Conservation (phyloP, 2,329 filamentous ascomycete species). For the Sporothrix pseudoabietina region DNA sequence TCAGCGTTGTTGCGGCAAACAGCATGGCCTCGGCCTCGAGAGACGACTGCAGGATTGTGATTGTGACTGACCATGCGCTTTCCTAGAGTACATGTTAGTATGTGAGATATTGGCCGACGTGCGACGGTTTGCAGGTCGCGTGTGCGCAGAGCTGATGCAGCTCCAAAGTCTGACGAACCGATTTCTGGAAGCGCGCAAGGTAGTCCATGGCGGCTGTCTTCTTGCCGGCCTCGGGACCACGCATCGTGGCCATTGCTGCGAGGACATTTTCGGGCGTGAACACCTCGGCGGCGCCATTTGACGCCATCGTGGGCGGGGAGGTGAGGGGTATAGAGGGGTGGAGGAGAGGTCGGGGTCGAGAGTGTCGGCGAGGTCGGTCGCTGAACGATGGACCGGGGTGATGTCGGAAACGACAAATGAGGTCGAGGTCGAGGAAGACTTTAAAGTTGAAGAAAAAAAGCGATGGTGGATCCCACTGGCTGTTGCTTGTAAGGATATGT, state of each 20-base stretch:
- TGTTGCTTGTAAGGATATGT: neutral
- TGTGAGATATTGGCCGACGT: neutral
- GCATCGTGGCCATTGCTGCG: conserved; percentile 88
- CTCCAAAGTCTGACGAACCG: conserved; percentile 60
- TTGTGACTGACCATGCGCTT: conserved; percentile 87
- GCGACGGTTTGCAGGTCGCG: neutral
- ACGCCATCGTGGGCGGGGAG: conserved; percentile 60
- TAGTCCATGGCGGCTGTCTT: conserved; percentile 82
- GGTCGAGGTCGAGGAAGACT: neutral
- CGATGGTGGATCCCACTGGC: neutral
- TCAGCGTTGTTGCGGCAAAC: conserved; percentile 94
- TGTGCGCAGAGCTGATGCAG: no score
- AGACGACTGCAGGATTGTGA: conserved; percentile 81
- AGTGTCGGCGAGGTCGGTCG: neutral
- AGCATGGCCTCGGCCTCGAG: conserved; percentile 83
- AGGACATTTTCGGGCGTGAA: conserved; percentile 78
- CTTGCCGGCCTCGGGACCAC: conserved; percentile 80
- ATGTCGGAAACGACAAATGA: neutral
- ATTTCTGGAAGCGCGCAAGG: conserved; percentile 96
- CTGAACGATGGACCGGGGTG: neutral
- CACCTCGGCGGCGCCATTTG: conserved; percentile 65
- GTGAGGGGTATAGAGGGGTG: neutral
- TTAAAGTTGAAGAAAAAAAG: neutral
- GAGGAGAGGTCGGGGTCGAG: neutral
- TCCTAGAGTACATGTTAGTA: conserved; percentile 54